Evolutionary conservation across 345 rosid genomes (phyloP).

Genomic region (Aquilaria malaccensis): DNA sequence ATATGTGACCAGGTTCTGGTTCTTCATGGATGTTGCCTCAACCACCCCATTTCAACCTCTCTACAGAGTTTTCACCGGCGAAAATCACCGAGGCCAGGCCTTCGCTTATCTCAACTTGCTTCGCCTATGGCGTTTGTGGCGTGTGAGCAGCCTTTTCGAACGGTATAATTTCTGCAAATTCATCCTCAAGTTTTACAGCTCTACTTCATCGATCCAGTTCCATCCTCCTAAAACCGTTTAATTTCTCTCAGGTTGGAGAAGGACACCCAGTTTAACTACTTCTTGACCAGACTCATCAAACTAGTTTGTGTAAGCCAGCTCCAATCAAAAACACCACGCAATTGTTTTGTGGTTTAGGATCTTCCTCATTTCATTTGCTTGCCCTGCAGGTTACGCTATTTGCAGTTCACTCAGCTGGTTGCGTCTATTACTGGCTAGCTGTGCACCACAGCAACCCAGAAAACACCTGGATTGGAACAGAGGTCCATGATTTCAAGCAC

Average conservation of each 20-base stretch:
- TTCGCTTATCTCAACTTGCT: conserved; percentile 77
- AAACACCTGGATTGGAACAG: conserved; percentile 69
- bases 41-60: conserved; percentile 62
- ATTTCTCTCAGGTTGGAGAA: conserved; percentile 65
- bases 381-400: conserved; percentile 65
- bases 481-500: conserved; percentile 45
- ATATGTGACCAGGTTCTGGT: conserved; percentile 50
- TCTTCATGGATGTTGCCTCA: conserved; percentile 85
- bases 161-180: conserved; percentile 29
- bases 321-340: not conserved
- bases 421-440: conserved; percentile 78
- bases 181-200: too few relatives aligned
- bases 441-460: conserved; percentile 29
- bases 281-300: conserved; percentile 52
- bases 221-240: not conserved
- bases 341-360: not conserved
- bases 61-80: conserved; percentile 39
- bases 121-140: conserved; percentile 88
- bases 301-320: conserved; percentile 51
- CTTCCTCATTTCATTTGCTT: not conserved
- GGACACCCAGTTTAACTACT: conserved; percentile 70
- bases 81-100: conserved; percentile 24
- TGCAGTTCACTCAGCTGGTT: conserved; percentile 77
- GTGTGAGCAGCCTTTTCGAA: conserved; percentile 64
- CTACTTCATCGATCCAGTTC: not conserved